A percentile compares a stretch with the other conserved stretches of the same genome.
Evolutionary conservation across 495 filamentous ascomycete species (phyloP).

Genomic region (Polyplosphaeria fusca): DNA sequence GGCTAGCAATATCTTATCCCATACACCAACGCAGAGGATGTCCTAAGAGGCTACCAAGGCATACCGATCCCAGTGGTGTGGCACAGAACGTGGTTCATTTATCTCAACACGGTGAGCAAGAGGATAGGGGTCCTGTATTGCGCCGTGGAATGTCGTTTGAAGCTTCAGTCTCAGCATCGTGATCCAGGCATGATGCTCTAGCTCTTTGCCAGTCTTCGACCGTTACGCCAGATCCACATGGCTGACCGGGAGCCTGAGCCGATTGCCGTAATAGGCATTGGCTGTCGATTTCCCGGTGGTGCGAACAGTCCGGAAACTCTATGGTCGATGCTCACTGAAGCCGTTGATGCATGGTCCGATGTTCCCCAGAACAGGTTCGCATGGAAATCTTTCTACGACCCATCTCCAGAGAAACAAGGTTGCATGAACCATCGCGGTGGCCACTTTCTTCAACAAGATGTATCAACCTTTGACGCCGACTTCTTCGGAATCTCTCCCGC

Average conservation of each 20-base stretch:
- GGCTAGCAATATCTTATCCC: background rate
- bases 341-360: conserved; percentile 5
- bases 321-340: conserved; percentile 3
- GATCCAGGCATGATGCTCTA: too few species aligned
- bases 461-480: background rate
- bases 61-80: background rate
- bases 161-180: too few species aligned
- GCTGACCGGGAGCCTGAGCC: background rate
- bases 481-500: background rate
- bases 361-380: conserved; percentile 2
- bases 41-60: background rate
- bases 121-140: too few species aligned
- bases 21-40: background rate
- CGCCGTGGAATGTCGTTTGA: too few species aligned
- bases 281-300: conserved; percentile 10
- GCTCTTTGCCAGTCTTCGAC: too few species aligned
- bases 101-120: too few species aligned
- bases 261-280: conserved; percentile 11
- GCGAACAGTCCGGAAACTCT: conserved; percentile 2
- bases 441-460: background rate
- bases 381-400: background rate
- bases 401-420: background rate
- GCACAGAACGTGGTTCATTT: conserved; percentile 3
- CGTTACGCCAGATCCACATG: background rate
- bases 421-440: background rate